Evolutionary conservation across 2,329 filamentous ascomycete genomes (phyloP), one percentile per base, ranked within the genome.

Genomic region (Fusarium keratoplasticum): DNA sequence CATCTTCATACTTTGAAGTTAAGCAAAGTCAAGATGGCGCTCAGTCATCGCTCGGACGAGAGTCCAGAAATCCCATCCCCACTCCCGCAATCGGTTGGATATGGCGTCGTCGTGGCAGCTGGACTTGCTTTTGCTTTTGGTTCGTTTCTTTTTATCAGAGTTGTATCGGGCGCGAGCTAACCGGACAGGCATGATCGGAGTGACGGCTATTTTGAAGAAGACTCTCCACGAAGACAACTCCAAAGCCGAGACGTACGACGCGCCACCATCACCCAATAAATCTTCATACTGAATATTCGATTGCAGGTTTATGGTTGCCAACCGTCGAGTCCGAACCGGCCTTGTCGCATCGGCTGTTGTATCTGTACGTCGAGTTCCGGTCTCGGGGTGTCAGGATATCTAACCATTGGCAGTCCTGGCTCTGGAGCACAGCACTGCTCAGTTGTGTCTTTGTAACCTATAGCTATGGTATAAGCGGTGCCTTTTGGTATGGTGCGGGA

Each of bases 51-150:
- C 33, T 59, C 58, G 5, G 60, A 66, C 40, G 60, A 50, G 6
- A 25, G n/a, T 38, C 14, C 50, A 6, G 67, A 60, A 22, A 50
- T 70, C 18, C 38, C 67, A 16, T 60, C 67, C 9, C 67, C 67
- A 8, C 67, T 70, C 7, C 60, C 67, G 7, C 64, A 70, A 50
- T 66, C 67, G 1, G 67, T 91, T 74, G 93, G 93, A 78, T 95
- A 95, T 88, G 93, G 92, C 77, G 90, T 95, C 76, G 89, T 95
- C 60, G 83, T 95, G 44, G 93, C 93, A 31, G 82, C 95, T 29
- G 93, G 93, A 22, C 90, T 93, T 75, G 87, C 89, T 35, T 95
- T 95, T 83, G 92, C 93, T 36, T 84, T 95, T 73, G 89, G 67
- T 70, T 91, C 68, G 94, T 93, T 91, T 81, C 38, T 18, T 22